phyloP scores from a whole-genome alignment of 306 rosid genomes.

The Gastrolobium bilobum region DNA sequence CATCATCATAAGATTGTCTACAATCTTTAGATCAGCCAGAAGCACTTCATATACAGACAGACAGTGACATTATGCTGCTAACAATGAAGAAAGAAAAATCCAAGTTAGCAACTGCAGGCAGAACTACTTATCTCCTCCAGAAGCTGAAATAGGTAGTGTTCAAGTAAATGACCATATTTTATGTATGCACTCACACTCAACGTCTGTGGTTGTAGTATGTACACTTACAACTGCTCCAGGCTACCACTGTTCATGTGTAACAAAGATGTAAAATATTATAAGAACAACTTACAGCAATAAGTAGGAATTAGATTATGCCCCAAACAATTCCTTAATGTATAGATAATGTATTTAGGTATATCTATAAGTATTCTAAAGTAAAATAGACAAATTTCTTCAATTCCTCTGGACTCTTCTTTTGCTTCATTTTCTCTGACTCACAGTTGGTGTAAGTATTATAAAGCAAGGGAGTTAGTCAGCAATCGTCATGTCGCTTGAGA shows the following conservation, averaged over 20 bases:
- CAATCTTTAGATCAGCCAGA: conserved; percentile 17
- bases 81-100: conserved; percentile 20
- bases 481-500: too few relatives aligned
- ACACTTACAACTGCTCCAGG: too few relatives aligned
- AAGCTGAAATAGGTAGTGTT: conserved; percentile 14
- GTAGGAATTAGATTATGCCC: neutral
- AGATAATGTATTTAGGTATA: too few relatives aligned
- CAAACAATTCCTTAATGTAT: neutral
- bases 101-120: neutral
- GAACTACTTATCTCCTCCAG: neutral
- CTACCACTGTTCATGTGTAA: neutral
- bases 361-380: too few relatives aligned
- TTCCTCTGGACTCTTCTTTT: too few relatives aligned
- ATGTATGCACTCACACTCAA: too few relatives aligned
- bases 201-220: too few relatives aligned
- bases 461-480: too few relatives aligned
- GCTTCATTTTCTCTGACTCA: too few relatives aligned
- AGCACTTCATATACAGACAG: conserved; percentile 28
- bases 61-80: conserved; percentile 22
- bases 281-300: neutral
- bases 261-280: neutral
- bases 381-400: too few relatives aligned
- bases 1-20: conserved; percentile 60
- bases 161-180: neutral
- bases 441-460: too few relatives aligned